Evolutionary conservation across 345 rosid genomes (phyloP), one percentile per base, ranked within the genome.

Genomic region (Cardiospermum halicacabum): DNA sequence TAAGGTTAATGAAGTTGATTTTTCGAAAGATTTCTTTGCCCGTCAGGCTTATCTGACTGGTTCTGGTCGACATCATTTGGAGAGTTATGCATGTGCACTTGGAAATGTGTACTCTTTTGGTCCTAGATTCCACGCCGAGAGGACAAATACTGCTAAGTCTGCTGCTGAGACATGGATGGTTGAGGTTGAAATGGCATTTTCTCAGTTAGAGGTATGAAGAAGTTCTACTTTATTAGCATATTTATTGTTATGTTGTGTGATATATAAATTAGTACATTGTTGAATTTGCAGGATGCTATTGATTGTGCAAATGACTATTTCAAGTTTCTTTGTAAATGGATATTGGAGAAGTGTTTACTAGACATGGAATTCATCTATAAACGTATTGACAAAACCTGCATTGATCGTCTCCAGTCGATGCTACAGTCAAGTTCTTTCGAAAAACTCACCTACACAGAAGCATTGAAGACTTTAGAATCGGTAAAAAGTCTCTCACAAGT

Each of bases 41-140:
- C 64, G 78, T 4, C 80, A 72, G 15, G 64, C 85, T 62, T 86
- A 75, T 63, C 78, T 90, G 50, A 82, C 91, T 40, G 85, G 66
- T 48, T 85, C 97, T 21, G 96, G 99, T 39, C 85, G 78, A 66
- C 84, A 84, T 71, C 97, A 85, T 83, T 77, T 94, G 62, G 96
- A 87, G 77, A 88, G 99, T 75, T 89, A 81, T 69, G 96, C 97
- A 11, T 84, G 88, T 77, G 86, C 92, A 22, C 87, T 94, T 58
- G 99, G 99, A 64, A 80, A 91, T 64, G 96, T 94, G 53, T 94
- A 88, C 76, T 72, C 99, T 15, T 79, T 89, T 31, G 97, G 97
- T 65, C 93, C 97, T 45, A 81, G 89, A 71, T 94, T 87, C 66
- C 68, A 30, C 42, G 96, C 96, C 54, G 85, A 81, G 72, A 78